Evolutionary conservation across 768 basidiomycete genomes (phyloP), one percentile per base, ranked within the genome.

Genomic region (Hypsizygus marmoreus): DNA sequence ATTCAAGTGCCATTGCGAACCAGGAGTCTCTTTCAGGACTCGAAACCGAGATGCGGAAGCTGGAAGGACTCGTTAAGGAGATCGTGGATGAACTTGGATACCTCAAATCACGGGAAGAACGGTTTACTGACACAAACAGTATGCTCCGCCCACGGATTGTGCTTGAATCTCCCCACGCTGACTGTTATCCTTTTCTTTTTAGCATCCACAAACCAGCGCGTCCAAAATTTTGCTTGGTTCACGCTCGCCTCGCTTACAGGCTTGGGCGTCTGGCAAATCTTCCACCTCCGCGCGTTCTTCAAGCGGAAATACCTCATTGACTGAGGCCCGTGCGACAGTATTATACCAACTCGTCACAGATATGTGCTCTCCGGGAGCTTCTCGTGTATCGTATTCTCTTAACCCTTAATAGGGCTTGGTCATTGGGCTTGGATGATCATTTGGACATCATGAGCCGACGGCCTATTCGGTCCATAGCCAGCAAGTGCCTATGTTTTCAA

Each of bases 11-110:
- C 19, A 99, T 98, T 64, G 97, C 97, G 8, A 97, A 97, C 70
- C 95, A 97, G 64, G 97, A 99, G 65, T 94, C 91, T 1, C 75
- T 98, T 0, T 97, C 93, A 5, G 89, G 88, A 0, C 80, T 99
- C 14, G 97, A 99, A 69, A 95, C 92, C 0, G 97, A 98, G 67
- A 97, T 98, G 95, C 83, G 94, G 30, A 98, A 98, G 61, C 76
- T 99, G 2, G 97, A 99, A 65, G 95, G 92, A 0, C 66, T 97
- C 11, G 88, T 94, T 26, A 91, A 94, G 64, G 97, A 98, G 71
- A 84, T 99, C 41, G 82, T 88, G 11, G 95, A 97, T 57, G 95
- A 99, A 68, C 75, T 97, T 73, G 80, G 80, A 6, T 98, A 95
- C 69, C 79, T 99, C 49, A 91, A 94, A 71, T 69, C 73, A 55